Evolutionary conservation across 2,329 filamentous ascomycete species (phyloP), one percentile per base, ranked within the genome.

Genomic region (Diplocarpon rosae): DNA sequence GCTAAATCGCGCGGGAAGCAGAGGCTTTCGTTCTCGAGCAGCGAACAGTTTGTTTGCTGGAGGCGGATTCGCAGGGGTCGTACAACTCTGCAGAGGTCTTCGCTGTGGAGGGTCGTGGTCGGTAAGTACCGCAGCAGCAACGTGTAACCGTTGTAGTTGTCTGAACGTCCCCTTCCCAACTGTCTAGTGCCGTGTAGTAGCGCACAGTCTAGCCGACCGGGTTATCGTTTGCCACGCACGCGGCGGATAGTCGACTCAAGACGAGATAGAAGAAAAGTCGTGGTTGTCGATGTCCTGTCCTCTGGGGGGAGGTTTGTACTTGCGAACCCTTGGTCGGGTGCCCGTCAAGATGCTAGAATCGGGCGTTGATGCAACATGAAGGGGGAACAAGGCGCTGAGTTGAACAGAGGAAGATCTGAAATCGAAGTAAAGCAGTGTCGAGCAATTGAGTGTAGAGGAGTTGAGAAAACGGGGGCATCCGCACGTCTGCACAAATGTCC

Each of bases 1-100:
- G 51, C 52, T 56, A 51, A 53, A 57, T 54, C 49, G 48, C 46
- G 44, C 43, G 39, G 33, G 15, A 27, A 34, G 40, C 39, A 45
- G 39, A 42, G 36, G 44, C 24, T 45, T 45, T 39, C 31, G 43
- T 47, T 33, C 39, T 45, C 35, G 43, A 43, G 11, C 29, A 38
- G 44, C 17, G 32, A 43, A 15, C 9, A 11, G 17, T 28, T 16
- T 27, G 17, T 34, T 40, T 14, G 37, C 33, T 33, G 1, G 20
- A 43, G 29, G 38, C 14, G 37, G 28, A 39, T 33, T 33, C 35
- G 39, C 33, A 42, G 27, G 15, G 20, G 30, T 45, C 20, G 53
- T 53, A 45, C 44, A 41, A 53, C 43, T 52, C 39, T 34, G 49
- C 34, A 44, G 47, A 49, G 31, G 35, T 51, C 16, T 17, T 41